A percentile compares a stretch with the other conserved stretches of the same genome.
These are phyloP conservation scores for Mycena sanguinolenta DNA, from an alignment of 768 basidiomycete genomes.

Conservation along the genomic window DNA sequence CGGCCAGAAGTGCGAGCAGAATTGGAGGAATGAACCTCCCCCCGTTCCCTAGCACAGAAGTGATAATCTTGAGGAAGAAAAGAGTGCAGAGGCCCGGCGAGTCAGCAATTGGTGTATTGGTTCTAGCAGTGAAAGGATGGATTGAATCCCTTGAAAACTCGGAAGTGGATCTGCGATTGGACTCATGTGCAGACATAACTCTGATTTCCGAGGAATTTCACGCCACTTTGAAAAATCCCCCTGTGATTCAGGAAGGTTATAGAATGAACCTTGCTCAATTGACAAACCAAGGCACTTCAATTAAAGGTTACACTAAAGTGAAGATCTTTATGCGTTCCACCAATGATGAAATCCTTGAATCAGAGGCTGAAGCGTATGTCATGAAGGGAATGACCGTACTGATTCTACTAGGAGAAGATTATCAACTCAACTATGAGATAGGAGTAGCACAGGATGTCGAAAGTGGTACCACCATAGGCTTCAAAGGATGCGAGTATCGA, in stretches of 20 bases:
- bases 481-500: neutral
- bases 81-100: neutral
- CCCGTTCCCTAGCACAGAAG: no score
- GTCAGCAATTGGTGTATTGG: neutral
- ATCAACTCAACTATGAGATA: neutral
- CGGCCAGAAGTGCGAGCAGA: no score
- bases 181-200: neutral
- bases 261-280: neutral
- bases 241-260: neutral
- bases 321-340: neutral
- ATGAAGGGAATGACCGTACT: conserved; percentile 1
- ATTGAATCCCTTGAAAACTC: neutral
- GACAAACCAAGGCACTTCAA: neutral
- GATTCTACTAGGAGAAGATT: neutral
- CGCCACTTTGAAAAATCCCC: neutral
- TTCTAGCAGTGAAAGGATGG: neutral
- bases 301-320: neutral
- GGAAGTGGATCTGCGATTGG: neutral
- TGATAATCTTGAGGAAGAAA: no score
- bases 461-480: neutral
- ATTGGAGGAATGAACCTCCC: no score
- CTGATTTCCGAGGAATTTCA: neutral
- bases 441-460: neutral
- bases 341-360: neutral
- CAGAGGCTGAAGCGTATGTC: neutral